phyloP scores from a whole-genome alignment of 2,329 filamentous ascomycete genomes.

The Arthroderma sp. region DNA sequence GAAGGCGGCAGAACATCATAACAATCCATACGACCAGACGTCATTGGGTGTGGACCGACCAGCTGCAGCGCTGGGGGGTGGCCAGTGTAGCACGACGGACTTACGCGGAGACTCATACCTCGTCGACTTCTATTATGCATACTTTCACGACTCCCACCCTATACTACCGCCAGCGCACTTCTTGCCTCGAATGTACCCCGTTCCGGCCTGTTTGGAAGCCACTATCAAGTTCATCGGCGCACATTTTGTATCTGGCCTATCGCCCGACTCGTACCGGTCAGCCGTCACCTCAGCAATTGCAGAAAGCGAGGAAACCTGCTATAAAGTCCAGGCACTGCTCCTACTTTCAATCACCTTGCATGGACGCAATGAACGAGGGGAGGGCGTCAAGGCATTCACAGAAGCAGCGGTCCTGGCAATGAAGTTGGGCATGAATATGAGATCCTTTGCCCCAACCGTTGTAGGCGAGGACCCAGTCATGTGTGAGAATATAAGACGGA shows the following conservation, averaged over 20 bases:
- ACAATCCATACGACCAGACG: constrained; percentile 3
- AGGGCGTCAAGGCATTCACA: constrained; percentile 54
- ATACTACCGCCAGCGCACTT: constrained; percentile 41
- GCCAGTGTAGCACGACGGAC: constrained; percentile 17
- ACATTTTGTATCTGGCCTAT: constrained; percentile 39
- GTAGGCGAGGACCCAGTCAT: constrained; percentile 54
- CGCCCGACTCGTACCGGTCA: constrained; percentile 35
- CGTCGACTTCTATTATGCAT: constrained; percentile 44
- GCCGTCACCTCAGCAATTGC: constrained; percentile 24
- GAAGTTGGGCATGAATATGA: constrained; percentile 62
- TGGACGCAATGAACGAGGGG: constrained; percentile 58
- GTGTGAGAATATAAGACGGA: constrained; percentile 75
- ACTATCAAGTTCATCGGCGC: constrained; percentile 47
- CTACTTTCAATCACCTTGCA: constrained; percentile 68
- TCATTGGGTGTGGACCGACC: constrained; percentile 18
- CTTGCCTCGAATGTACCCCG: constrained; percentile 27
- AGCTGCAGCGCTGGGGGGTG: constrained; percentile 21
- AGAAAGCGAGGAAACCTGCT: constrained; percentile 39
- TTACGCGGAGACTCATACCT: constrained; percentile 30
- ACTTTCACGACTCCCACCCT: constrained; percentile 46
- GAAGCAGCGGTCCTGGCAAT: constrained; percentile 61
- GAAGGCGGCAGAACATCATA: background rate
- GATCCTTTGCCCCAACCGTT: constrained; percentile 52
- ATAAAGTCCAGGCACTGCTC: constrained; percentile 66
- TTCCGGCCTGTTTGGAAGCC: constrained; percentile 39